Conservation (phyloP, 176 grass and related monocot species). For the Coix lacrymajobi region DNA sequence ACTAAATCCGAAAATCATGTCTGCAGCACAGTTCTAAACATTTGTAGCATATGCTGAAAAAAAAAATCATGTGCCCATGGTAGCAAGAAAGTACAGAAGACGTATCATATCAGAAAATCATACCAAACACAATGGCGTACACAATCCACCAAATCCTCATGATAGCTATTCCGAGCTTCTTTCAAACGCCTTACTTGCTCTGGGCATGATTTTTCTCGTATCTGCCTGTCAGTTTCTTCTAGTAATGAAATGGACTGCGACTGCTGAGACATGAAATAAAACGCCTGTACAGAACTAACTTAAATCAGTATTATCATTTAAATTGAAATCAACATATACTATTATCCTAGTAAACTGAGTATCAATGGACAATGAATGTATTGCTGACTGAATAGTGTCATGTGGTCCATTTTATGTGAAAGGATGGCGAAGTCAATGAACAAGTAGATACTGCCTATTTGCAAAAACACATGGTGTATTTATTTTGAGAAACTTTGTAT, state of each 20-base stretch:
- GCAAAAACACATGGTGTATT: neutral
- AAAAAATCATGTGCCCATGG: neutral
- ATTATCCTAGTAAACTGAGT: neutral
- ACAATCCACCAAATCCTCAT: slow-evolving; percentile 83
- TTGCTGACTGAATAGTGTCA: neutral
- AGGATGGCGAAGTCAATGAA: neutral
- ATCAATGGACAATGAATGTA: neutral
- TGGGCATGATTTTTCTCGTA: slow-evolving; percentile 71
- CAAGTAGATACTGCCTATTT: neutral
- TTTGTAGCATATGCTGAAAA: neutral
- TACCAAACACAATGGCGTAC: slow-evolving; percentile 85
- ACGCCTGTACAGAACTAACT: slow-evolving; percentile 51
- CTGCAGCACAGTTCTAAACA: neutral
- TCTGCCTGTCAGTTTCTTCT: slow-evolving; percentile 84
- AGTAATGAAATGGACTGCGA: slow-evolving; percentile 69
- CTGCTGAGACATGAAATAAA: slow-evolving; percentile 82
- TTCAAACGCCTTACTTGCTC: slow-evolving; percentile 82
- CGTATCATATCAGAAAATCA: slow-evolving; percentile 8
- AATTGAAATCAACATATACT: slow-evolving; percentile 20
- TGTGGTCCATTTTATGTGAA: neutral
- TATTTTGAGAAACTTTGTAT: neutral
- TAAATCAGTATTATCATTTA: slow-evolving; percentile 10
- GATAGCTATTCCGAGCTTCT: slow-evolving; percentile 75
- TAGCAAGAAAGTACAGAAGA: slow-evolving; percentile 5
- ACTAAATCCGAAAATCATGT: neutral